Percentiles rank a stretch among this genome's conserved stretches.
Conservation (phyloP, 495 filamentous ascomycete genomes). For the Amniculicola lignicola region DNA sequence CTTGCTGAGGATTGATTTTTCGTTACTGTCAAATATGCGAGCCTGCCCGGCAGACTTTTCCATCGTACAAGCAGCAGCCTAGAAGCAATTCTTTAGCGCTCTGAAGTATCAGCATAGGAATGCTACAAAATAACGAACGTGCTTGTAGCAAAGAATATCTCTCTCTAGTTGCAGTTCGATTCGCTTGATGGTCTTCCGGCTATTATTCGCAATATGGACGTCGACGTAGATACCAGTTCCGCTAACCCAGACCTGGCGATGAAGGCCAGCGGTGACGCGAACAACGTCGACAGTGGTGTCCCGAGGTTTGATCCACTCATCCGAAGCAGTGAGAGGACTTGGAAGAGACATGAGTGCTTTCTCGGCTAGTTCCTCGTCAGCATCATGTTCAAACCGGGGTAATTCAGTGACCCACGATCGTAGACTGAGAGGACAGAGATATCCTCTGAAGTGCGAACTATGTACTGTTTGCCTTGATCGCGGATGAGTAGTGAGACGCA, state of each 20-base stretch:
- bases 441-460: constrained; percentile 43
- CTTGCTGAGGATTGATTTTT: constrained; percentile 45
- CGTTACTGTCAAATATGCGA: constrained; percentile 51
- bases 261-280: constrained; percentile 52
- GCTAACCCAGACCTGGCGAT: constrained; percentile 58
- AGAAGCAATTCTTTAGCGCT: constrained; percentile 12
- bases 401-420: constrained; percentile 33
- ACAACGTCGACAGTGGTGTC: constrained; percentile 43
- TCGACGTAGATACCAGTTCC: constrained; percentile 56
- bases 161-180: constrained; percentile 51
- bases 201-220: constrained; percentile 51
- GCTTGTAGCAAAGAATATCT: constrained; percentile 49
- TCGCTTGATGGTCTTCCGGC: constrained; percentile 47
- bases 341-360: constrained; percentile 52
- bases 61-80: constrained; percentile 50
- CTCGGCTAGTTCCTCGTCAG: constrained; percentile 46
- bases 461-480: constrained; percentile 43
- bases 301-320: constrained; percentile 46
- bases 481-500: constrained; percentile 42
- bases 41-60: constrained; percentile 50
- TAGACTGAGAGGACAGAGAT: constrained; percentile 41
- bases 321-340: constrained; percentile 50
- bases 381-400: constrained; percentile 24
- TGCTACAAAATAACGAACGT: constrained; percentile 36
- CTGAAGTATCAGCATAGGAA: neutral